Conservation (phyloP, 345 rosid genomes). For the Sapria himalayana region DNA sequence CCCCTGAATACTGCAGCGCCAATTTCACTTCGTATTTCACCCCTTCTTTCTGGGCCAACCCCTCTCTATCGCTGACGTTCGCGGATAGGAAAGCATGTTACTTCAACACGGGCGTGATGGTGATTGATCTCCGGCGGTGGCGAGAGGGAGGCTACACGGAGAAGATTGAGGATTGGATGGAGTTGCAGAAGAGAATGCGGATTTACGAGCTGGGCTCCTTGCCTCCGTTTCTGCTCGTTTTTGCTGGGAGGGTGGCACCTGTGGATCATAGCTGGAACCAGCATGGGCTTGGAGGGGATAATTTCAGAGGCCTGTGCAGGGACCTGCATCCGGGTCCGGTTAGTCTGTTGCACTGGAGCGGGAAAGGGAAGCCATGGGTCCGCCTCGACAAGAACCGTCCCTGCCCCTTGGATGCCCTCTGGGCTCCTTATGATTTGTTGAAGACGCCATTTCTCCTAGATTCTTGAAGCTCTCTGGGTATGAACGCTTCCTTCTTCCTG, state of each 20-base stretch:
- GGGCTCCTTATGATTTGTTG: slow-evolving; percentile 46
- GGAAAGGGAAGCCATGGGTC: slow-evolving; percentile 61
- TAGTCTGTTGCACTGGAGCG: slow-evolving; percentile 47
- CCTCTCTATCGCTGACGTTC: slow-evolving; percentile 40
- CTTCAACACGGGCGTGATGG: slow-evolving; percentile 87
- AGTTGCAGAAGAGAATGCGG: slow-evolving; percentile 41
- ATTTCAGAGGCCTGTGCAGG: slow-evolving; percentile 34
- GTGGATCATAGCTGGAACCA: slow-evolving; percentile 76
- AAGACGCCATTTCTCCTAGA: slow-evolving; percentile 36
- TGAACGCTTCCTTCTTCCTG: no score
- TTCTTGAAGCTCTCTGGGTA: no score
- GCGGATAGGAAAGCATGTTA: slow-evolving; percentile 45
- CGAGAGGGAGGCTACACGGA: slow-evolving; percentile 42
- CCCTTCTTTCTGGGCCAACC: slow-evolving; percentile 50
- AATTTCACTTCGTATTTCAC: slow-evolving; percentile 79
- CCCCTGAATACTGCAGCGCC: slow-evolving; percentile 87
- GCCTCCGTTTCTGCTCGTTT: slow-evolving; percentile 58
- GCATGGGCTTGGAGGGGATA: slow-evolving; percentile 50
- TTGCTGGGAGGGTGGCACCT: slow-evolving; percentile 47
- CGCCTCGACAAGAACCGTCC: slow-evolving; percentile 41
- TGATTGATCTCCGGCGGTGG: slow-evolving; percentile 72
- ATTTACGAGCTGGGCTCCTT: slow-evolving; percentile 62
- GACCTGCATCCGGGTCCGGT: slow-evolving; percentile 49
- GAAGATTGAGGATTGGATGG: slow-evolving; percentile 88
- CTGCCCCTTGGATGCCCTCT: slow-evolving; percentile 39